Conservation (phyloP, 1,139 yeast genomes). For the Citeromyces siamensis region DNA sequence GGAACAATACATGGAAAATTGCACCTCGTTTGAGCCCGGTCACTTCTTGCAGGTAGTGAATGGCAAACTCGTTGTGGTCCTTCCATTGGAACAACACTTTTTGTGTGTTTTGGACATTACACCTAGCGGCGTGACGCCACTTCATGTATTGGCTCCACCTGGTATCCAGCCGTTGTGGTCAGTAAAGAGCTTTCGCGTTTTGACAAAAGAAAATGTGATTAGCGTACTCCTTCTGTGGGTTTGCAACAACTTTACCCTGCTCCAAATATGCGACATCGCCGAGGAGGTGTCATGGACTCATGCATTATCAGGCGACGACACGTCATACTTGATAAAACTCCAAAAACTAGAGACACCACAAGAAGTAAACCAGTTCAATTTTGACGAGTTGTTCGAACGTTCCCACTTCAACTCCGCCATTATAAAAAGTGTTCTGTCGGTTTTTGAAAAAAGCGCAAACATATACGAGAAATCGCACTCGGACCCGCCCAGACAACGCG, state of each 20-base stretch:
- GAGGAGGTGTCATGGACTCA: constrained; percentile 5
- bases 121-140: neutral
- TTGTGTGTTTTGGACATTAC: neutral
- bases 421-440: constrained; percentile 27
- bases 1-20: neutral
- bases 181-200: neutral
- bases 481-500: constrained; percentile 1
- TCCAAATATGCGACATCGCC: constrained; percentile 9
- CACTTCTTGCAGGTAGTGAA: neutral
- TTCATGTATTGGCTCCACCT: neutral
- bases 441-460: constrained; percentile 20
- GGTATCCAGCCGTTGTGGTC: neutral
- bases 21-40: constrained; percentile 1
- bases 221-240: constrained; percentile 14
- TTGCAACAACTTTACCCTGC: constrained; percentile 10
- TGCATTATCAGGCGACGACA: constrained; percentile 3
- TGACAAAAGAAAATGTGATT: neutral
- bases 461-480: constrained; percentile 3
- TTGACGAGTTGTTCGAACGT: constrained; percentile 31
- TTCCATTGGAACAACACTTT: constrained; percentile 1
- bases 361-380: constrained; percentile 22
- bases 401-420: constrained; percentile 32
- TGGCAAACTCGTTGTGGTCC: neutral
- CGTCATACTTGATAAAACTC: constrained; percentile 8
- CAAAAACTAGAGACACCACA: constrained; percentile 7